Base-by-base conservation (phyloP, 1,139 yeast species). In the Candida sanyaensis region DNA sequence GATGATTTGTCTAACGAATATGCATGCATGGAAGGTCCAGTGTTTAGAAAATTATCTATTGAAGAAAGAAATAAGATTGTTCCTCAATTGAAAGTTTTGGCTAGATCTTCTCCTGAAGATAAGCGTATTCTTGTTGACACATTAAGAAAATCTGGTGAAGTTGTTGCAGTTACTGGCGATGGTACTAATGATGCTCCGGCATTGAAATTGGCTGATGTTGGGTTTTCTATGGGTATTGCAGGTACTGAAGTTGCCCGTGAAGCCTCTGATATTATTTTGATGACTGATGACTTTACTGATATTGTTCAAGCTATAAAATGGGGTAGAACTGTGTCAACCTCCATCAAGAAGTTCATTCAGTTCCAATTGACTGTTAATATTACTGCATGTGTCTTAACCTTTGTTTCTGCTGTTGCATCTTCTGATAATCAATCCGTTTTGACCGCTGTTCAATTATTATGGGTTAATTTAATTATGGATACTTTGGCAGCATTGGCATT, bases 151-250 rank as follows among this genome's bases (percentile, higher is more conserved):
- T 77, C 84, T 62, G 96, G 93, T 32, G 97, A 93, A 61, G 96
- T 93, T 42, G 99, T 93, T 46, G 99, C 99, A 1, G 99, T 92
- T 38, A 93, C 99, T 31, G 99, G 99, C 64, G 99, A 93, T 68
- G 99, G 99, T 66, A 90, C 96, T 10, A 90, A 90, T 65, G 97
- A 90, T 74, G 96, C 96, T 0, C 96, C 96, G n/a, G 96, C 96
- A 4, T 78, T 90, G 61, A 88, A 89, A 62, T 73, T 89, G 55
- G 97, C 97, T 0, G 96, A 90, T 66, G 95, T 90, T 52, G 97
- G 97, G 2, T 89, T 90, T 63, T 87, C 96, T 2, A 90, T 90
- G 97, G 97, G 97, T 55, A 86, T 88, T 49, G 78, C 95, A 8
- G 97, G 97, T 56, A 90, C 97, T 1, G 97, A 90, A 69, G 96